phyloP scores from a whole-genome alignment of 2,329 filamentous ascomycete genomes.

The Emericellopsis atlantica region DNA sequence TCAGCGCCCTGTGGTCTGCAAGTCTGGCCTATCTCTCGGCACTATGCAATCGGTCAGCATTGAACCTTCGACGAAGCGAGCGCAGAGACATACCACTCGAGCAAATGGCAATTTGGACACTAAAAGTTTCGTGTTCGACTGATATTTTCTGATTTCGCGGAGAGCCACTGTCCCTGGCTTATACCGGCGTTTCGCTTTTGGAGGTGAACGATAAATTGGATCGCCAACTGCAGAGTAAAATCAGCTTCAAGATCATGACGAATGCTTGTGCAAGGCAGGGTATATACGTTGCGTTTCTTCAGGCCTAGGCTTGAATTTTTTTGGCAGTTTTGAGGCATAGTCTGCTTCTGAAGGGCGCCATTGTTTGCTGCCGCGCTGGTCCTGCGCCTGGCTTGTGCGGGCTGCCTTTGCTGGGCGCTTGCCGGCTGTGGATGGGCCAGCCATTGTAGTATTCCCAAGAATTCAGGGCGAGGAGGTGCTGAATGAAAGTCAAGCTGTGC shows the following conservation, averaged over 20 bases:
- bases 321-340: conserved; percentile 3
- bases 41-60: conserved; percentile 19
- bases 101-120: conserved; percentile 72
- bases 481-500: background rate
- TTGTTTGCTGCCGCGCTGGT: conserved; percentile 1
- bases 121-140: conserved; percentile 79
- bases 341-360: conserved; percentile 5
- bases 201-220: conserved; percentile 45
- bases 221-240: conserved; percentile 47
- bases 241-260: background rate
- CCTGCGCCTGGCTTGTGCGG: background rate
- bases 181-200: conserved; percentile 45
- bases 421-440: background rate
- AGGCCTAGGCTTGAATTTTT: conserved; percentile 16
- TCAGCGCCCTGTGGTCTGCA: conserved; percentile 52
- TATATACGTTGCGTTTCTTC: conserved; percentile 27
- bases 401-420: background rate
- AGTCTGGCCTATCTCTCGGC: conserved; percentile 60
- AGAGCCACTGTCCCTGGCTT: conserved; percentile 74
- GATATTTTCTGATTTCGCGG: conserved; percentile 83
- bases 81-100: conserved; percentile 44
- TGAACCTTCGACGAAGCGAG: background rate
- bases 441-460: background rate
- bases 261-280: too few relatives aligned
- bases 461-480: too few relatives aligned